A percentile compares a stretch with the other conserved stretches of the same genome.
phyloP scores from a whole-genome alignment of 192 early-diverging fungal genomes.

The Phlyctochytrium planicorne region DNA sequence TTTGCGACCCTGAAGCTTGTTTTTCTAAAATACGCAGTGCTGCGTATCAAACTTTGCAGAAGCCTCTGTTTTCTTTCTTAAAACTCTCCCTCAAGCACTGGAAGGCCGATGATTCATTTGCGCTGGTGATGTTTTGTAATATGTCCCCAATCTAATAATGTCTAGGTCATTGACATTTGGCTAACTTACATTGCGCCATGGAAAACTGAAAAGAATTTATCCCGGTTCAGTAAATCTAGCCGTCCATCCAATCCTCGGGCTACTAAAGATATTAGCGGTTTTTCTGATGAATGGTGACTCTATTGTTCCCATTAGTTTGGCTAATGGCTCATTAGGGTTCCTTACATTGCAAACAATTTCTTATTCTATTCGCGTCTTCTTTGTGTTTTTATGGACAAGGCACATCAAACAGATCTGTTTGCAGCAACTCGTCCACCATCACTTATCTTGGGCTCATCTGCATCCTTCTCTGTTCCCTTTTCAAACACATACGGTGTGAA shows the following conservation, averaged over 20 bases:
- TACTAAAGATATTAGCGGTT: too few species aligned
- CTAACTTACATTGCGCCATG: conserved; percentile 40
- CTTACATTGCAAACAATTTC: conserved; percentile 38
- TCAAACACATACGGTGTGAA: not conserved
- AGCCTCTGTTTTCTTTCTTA: conserved; percentile 37
- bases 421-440: conserved; percentile 16
- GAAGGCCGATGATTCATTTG: conserved; percentile 30
- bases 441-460: too few species aligned
- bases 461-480: not conserved
- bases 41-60: conserved; percentile 26
- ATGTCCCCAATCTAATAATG: not conserved
- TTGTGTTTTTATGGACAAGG: conserved; percentile 26
- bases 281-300: too few species aligned
- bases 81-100: conserved; percentile 23
- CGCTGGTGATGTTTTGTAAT: conserved; percentile 1
- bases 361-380: conserved; percentile 38
- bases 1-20: not conserved
- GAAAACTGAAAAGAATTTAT: conserved; percentile 6
- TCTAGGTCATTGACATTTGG: conserved; percentile 34
- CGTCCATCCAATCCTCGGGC: too few species aligned
- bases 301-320: too few species aligned
- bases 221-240: too few species aligned
- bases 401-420: conserved; percentile 26
- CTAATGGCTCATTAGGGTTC: too few species aligned
- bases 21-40: conserved; percentile 9